phyloP scores from a whole-genome alignment of 2,329 filamentous ascomycete genomes.

The Colletotrichum sp. region DNA sequence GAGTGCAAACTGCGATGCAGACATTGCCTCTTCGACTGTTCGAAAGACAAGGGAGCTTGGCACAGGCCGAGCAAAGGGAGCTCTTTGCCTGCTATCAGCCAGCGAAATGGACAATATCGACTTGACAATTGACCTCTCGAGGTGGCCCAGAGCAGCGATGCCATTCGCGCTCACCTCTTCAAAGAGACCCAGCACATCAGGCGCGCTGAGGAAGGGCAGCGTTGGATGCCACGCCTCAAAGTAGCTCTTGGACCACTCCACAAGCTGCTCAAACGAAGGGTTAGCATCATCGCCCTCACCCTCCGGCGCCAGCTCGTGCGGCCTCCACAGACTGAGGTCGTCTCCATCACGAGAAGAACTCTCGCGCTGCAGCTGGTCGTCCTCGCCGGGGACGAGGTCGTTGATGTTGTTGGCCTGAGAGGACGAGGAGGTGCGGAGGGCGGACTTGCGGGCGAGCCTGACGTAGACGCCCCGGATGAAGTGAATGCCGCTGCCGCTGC shows the following conservation, averaged over 20 bases:
- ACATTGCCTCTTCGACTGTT: slow-evolving; percentile 54
- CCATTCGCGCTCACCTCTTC: slow-evolving; percentile 44
- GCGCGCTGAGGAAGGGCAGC: slow-evolving; percentile 61
- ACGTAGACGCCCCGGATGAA: slow-evolving; percentile 62
- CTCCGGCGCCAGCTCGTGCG: slow-evolving; percentile 35
- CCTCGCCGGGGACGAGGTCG: slow-evolving; percentile 61
- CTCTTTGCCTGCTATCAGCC: slow-evolving; percentile 53
- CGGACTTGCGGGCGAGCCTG: slow-evolving; percentile 41
- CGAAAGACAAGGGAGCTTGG: slow-evolving; percentile 51
- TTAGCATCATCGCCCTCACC: neutral
- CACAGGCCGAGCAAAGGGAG: slow-evolving; percentile 30
- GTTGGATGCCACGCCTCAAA: slow-evolving; percentile 64
- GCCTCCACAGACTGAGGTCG: slow-evolving; percentile 37
- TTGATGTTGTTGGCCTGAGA: slow-evolving; percentile 17
- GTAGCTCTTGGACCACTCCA: slow-evolving; percentile 56
- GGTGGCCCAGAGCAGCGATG: slow-evolving; percentile 29
- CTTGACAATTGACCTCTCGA: slow-evolving; percentile 48
- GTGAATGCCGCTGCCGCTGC: slow-evolving; percentile 63
- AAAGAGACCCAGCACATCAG: slow-evolving; percentile 51
- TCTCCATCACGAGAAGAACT: slow-evolving; percentile 9
- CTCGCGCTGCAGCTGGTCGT: slow-evolving; percentile 48
- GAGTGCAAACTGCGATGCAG: slow-evolving; percentile 51
- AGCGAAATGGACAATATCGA: slow-evolving; percentile 59
- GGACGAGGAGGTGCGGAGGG: slow-evolving; percentile 4
- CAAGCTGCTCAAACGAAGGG: slow-evolving; percentile 51